Evolutionary conservation across 805 yeast species (phyloP), one percentile per base, ranked within the genome.

Genomic region (Ogataea pini): DNA sequence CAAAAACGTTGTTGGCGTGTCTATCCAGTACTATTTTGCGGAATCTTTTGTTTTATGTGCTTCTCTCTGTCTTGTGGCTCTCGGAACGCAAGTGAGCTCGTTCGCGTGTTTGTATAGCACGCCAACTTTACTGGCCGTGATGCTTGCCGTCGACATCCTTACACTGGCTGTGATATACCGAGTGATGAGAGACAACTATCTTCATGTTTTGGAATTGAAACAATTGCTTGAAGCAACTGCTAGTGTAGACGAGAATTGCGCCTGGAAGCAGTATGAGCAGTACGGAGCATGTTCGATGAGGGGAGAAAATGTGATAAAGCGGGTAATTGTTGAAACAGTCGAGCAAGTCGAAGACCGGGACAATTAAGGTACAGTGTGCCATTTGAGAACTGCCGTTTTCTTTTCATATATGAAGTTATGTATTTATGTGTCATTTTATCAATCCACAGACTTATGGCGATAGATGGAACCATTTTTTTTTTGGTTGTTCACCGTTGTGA

Each of bases 1-100:
- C 10, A 27, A 24, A 18, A 47, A 42, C 34, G 47, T 47, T n/a
- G 44, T 42, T 27, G 50, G 46, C 3, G 32, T 47, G 18, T 42
- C 47, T 3, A 27, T 36, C 18, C 39, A 18, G 24, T 42, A 42
- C 38, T 47, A 36, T 24, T 19, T 31, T 2, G 17, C 33, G 8
- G 50, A 47, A 27, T 36, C 50, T 4, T 32, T 28, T 5, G n/a
- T 47, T 2, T n/a, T 47, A n/a, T n/a, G 28, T 20, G 28, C 16
- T 16, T 32, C 14, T 10, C 5, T 39, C 27, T 16, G 22, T n/a
- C 19, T 48, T 27, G 28, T 9, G 13, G 9, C 8, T 22, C 19
- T 28, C 10, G 42, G 24, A 13, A 7, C 25, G 8, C 24, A 25
- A 4, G 25, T 16, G 14, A 34, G 37, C 9, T 27, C 19, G 16